Percentiles rank a stretch among this genome's conserved stretches.
phyloP scores from a whole-genome alignment of 1,284 basidiomycete genomes.

The Sporisorium exsertum region DNA sequence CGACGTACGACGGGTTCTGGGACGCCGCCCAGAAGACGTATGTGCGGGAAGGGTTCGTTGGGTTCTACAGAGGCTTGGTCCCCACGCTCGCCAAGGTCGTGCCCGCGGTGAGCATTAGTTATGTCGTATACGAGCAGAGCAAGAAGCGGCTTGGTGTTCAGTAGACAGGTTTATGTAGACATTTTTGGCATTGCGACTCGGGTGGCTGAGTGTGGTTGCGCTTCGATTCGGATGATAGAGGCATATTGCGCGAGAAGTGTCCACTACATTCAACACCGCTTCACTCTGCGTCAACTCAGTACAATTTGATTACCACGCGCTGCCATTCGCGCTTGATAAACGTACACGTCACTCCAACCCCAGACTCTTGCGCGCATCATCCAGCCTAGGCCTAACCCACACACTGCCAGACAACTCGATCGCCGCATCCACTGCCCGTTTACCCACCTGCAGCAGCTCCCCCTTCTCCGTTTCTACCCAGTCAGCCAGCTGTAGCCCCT shows the following conservation, averaged over 20 bases:
- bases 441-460: conserved; percentile 25
- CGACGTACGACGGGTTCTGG: conserved; percentile 81
- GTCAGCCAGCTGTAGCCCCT: conserved; percentile 52
- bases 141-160: conserved; percentile 58
- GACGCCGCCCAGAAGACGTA: conserved; percentile 89
- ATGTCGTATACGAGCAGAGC: conserved; percentile 67
- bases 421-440: conserved; percentile 48
- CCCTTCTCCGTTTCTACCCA: conserved; percentile 37
- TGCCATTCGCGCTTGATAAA: too few relatives aligned
- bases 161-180: conserved; percentile 14
- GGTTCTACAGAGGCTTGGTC: conserved; percentile 92
- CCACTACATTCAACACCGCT: too few relatives aligned
- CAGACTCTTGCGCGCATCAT: conserved; percentile 57
- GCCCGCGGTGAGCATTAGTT: conserved; percentile 65
- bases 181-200: not conserved
- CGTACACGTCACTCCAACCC: conserved; percentile 22
- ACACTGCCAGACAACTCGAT: conserved; percentile 61
- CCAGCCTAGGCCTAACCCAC: conserved; percentile 64
- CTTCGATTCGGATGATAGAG: too few relatives aligned
- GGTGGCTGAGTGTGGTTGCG: not conserved
- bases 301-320: too few relatives aligned
- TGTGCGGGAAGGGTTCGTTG: conserved; percentile 86
- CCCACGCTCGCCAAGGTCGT: conserved; percentile 84
- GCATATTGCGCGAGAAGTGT: too few relatives aligned
- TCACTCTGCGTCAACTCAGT: too few relatives aligned